A percentile compares a stretch with the other conserved stretches of the same genome.
Conservation (phyloP, 2,329 filamentous ascomycete species). For the Berkeleyomyces basicola region DNA sequence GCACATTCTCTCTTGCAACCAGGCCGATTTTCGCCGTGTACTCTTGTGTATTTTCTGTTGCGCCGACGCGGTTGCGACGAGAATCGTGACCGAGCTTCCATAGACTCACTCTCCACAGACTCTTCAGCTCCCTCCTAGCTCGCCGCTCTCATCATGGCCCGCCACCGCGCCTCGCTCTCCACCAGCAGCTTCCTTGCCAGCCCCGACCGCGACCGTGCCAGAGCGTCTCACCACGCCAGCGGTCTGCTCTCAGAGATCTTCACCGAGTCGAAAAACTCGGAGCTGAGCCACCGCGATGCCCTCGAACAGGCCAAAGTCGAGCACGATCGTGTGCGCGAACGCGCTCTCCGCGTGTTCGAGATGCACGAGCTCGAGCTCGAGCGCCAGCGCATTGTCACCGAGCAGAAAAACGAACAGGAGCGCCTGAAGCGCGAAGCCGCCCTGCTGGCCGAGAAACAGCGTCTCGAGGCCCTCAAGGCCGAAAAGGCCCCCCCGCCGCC, state of each 20-base stretch:
- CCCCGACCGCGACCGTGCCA: constrained; percentile 23
- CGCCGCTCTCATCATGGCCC: constrained; percentile 1
- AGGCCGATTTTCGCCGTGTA: background rate
- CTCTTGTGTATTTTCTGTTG: background rate
- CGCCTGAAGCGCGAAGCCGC: constrained; percentile 29
- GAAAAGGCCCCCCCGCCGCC: constrained; percentile 29
- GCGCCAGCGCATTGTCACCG: constrained; percentile 26
- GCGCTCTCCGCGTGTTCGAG: constrained; percentile 31
- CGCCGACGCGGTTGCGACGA: background rate
- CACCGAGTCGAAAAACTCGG: constrained; percentile 42
- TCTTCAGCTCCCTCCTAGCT: too few species aligned
- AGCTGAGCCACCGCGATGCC: constrained; percentile 46
- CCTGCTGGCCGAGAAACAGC: constrained; percentile 30
- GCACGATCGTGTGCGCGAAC: constrained; percentile 46
- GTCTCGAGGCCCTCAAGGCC: constrained; percentile 30
- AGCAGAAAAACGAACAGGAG: constrained; percentile 30
- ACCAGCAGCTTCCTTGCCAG: constrained; percentile 16
- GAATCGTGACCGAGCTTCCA: background rate
- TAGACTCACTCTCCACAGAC: background rate
- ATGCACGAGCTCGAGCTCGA: constrained; percentile 31
- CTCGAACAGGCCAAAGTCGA: constrained; percentile 47
- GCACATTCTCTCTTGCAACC: background rate
- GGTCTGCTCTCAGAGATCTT: constrained; percentile 44
- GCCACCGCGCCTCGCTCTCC: constrained; percentile 4
- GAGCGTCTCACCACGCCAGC: constrained; percentile 25